Evolutionary conservation across 768 basidiomycete genomes (phyloP).

Genomic region (Pleurotus djamor): DNA sequence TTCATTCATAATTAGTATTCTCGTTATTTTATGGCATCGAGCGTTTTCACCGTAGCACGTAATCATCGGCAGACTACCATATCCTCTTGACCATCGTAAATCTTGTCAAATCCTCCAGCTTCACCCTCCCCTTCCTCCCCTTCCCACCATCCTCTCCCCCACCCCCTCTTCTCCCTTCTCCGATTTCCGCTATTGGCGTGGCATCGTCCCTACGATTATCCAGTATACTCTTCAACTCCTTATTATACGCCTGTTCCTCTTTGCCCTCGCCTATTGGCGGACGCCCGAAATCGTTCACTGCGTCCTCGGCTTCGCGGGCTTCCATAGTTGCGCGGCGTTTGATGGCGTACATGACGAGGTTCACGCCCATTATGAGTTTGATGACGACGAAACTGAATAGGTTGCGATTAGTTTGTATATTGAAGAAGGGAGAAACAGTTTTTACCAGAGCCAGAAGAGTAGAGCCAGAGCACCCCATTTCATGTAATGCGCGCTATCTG

Average conservation of each 20-base stretch:
- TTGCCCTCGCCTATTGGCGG: conserved; percentile 88
- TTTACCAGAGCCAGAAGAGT: conserved; percentile 85
- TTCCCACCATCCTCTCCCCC: conserved; percentile 18
- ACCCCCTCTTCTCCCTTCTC: conserved; percentile 43
- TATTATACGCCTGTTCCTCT: conserved; percentile 86
- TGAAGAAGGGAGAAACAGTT: conserved; percentile 22
- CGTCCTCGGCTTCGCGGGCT: conserved; percentile 68
- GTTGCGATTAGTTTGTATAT: not conserved
- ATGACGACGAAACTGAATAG: conserved; percentile 70
- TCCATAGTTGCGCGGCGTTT: conserved; percentile 76
- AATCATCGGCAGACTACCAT: conserved; percentile 39
- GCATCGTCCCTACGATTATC: conserved; percentile 72
- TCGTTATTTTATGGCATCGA: too few species aligned
- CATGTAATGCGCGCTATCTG: conserved; percentile 47
- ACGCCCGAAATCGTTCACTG: conserved; percentile 85
- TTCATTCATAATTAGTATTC: too few species aligned
- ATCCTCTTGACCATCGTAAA: conserved; percentile 98
- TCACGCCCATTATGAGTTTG: conserved; percentile 91
- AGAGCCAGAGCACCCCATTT: conserved; percentile 68
- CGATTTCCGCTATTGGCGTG: conserved; percentile 65
- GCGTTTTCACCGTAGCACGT: not conserved
- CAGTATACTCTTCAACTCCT: conserved; percentile 70
- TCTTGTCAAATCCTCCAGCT: conserved; percentile 85
- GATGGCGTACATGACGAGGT: conserved; percentile 82
- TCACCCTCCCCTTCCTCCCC: conserved; percentile 59